Base-by-base conservation (phyloP, 75 land plant species). In the Picea sitchensis region DNA sequence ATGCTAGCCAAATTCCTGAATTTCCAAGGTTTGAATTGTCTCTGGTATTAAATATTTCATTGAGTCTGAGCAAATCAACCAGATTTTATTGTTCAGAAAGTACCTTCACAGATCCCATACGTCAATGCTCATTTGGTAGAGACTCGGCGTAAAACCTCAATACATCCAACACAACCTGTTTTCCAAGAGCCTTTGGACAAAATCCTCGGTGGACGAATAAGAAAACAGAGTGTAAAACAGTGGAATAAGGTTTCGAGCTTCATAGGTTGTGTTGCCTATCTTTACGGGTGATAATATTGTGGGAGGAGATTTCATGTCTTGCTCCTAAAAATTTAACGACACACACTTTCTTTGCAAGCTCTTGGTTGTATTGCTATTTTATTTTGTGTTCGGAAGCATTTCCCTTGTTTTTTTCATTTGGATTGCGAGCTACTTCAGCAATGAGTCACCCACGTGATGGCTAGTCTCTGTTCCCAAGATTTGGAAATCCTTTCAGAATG, bases 401-500 rank as follows among this genome's bases (percentile, higher is more conserved):
- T 18, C 34, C 5, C 15, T 1, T 36, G 72, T 68, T 36, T 2
- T 36, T 36, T 1, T 36, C 38, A 20, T 68, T 20, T 67, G 67
- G 3, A 31, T 15, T 17, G 15, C 8, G n/a, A 8, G 32, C 14
- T 4, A 41, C 32, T 68, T 36, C 72, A 68, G 41, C 41, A 38
- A 91, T 91, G 93, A 89, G 89, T 68, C 87, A 80, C 14, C 79
- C 89, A 61, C 87, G 87, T 31, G 91, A 87, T 64, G 88, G 83
- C 23, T 89, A 91, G 59, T 61, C 84, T 0, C 73, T 79, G 14
- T 84, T 80, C 44, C 82, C 85, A 73, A 83, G 77, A 14, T 89
- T 88, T 73, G 87, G 86, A 73, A 87, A 84, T 79, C 86, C 91
- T 62, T 89, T 91, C 34, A 83, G 91, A 18, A 82, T 41, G 77